phyloP scores from a whole-genome alignment of 129 eudicot species.

The Helichrysum umbraculigerum region DNA sequence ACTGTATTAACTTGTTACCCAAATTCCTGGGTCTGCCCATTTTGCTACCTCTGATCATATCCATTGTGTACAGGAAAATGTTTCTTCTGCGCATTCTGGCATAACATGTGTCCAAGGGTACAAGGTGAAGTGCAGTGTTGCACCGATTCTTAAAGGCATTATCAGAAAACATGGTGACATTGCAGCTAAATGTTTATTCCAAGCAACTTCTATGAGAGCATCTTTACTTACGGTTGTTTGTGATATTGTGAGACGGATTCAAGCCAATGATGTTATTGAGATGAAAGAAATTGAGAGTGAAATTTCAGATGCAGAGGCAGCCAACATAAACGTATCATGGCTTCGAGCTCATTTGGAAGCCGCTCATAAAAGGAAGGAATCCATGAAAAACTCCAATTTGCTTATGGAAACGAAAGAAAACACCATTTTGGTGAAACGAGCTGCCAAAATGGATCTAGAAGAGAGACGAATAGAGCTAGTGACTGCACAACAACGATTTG shows the following conservation, averaged over 20 bases:
- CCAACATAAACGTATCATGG: slow-evolving; percentile 32
- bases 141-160: background rate
- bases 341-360: slow-evolving; percentile 11
- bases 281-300: slow-evolving; percentile 19
- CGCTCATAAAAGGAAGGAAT: slow-evolving; percentile 3
- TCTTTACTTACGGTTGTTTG: background rate
- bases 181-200: background rate
- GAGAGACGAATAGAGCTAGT: slow-evolving; percentile 26
- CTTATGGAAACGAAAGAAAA: slow-evolving; percentile 11
- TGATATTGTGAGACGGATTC: slow-evolving; percentile 11
- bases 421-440: slow-evolving; percentile 10
- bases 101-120: background rate
- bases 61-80: background rate
- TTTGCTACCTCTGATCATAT: too few relatives aligned
- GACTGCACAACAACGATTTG: slow-evolving; percentile 23
- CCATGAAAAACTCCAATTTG: too few relatives aligned
- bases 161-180: background rate
- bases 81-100: background rate
- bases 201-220: background rate
- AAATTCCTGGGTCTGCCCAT: too few relatives aligned
- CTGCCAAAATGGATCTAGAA: slow-evolving; percentile 33
- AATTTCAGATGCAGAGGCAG: slow-evolving; percentile 25
- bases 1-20: too few relatives aligned
- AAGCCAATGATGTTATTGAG: background rate
- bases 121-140: background rate